Conservation (phyloP, 345 rosid species). For the Populus ilicifolia region DNA sequence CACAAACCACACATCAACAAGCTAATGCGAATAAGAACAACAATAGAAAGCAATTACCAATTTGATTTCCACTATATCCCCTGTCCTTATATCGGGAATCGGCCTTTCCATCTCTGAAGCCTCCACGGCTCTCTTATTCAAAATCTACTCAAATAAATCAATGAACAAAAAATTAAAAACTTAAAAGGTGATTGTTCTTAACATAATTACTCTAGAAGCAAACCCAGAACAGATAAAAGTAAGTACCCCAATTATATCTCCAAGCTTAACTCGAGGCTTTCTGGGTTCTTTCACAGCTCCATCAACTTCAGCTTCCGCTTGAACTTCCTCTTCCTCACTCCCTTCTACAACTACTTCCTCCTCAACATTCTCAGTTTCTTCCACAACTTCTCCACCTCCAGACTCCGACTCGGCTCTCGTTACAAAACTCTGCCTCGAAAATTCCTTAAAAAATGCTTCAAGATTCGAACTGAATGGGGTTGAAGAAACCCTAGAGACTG, state of each 20-base stretch:
- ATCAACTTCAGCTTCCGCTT: conserved; percentile 27
- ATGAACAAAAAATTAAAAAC: neutral
- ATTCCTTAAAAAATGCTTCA: conserved; percentile 24
- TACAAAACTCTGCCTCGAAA: conserved; percentile 38
- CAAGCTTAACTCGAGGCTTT: conserved; percentile 54
- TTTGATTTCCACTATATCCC: conserved; percentile 77
- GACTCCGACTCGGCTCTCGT: conserved; percentile 53
- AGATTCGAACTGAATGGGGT: conserved; percentile 26
- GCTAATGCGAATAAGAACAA: neutral
- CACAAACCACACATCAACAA: neutral
- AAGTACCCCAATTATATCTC: conserved; percentile 72
- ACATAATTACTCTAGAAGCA: neutral
- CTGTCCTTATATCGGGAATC: conserved; percentile 71
- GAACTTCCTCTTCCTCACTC: conserved; percentile 23
- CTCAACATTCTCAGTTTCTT: conserved; percentile 28
- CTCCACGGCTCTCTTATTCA: conserved; percentile 76
- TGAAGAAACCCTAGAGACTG: conserved; percentile 31
- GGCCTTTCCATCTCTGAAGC: conserved; percentile 67
- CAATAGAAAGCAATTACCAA: conserved; percentile 43
- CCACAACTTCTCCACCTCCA: conserved; percentile 36
- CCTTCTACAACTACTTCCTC: conserved; percentile 27
- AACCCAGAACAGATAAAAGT: neutral
- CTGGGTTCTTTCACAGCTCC: conserved; percentile 38
- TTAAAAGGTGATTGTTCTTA: neutral
- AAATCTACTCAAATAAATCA: conserved; percentile 40